These are phyloP conservation scores for Auricularia auricula-judae DNA, from an alignment of 768 basidiomycete species.

Conservation along the genomic window DNA sequence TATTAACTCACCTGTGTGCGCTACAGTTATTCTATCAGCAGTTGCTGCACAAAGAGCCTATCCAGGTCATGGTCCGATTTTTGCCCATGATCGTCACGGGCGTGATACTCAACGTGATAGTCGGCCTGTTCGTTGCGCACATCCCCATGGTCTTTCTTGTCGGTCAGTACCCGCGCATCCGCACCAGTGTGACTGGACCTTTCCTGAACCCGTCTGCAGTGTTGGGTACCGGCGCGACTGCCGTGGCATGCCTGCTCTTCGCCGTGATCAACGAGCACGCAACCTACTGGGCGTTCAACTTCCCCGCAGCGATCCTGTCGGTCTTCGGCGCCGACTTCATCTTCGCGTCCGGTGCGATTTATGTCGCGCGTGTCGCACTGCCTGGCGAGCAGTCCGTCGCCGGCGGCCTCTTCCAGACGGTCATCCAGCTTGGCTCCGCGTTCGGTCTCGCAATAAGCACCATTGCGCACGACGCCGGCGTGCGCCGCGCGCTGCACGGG, in stretches of 20 bases:
- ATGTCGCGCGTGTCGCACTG: constrained; percentile 53
- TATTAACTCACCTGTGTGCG: too few relatives aligned
- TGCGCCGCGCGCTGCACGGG: constrained; percentile 20
- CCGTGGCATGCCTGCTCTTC: constrained; percentile 49
- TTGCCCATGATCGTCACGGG: constrained; percentile 68
- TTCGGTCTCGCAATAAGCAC: constrained; percentile 64
- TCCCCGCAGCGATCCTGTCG: constrained; percentile 53
- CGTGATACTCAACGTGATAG: constrained; percentile 48
- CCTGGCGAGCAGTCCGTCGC: constrained; percentile 46
- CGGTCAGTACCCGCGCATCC: too few relatives aligned
- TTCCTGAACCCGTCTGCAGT: constrained; percentile 16
- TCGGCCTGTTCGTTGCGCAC: constrained; percentile 46
- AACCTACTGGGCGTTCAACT: constrained; percentile 67
- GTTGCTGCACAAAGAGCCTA: constrained; percentile 23
- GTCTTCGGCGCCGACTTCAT: constrained; percentile 76
- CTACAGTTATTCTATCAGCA: constrained; percentile 44
- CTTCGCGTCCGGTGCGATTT: constrained; percentile 61
- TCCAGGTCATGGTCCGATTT: constrained; percentile 53
- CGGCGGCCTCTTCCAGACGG: not conserved
- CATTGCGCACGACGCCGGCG: constrained; percentile 54
- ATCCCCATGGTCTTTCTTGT: constrained; percentile 27
- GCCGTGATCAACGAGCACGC: constrained; percentile 48
- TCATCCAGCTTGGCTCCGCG: constrained; percentile 47
- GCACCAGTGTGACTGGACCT: too few relatives aligned
- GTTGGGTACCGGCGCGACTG: constrained; percentile 48